These are phyloP conservation scores for Poterioochromonas sp. DNA, from an alignment of 352 stramenopile genomes.

Conservation along the genomic window DNA sequence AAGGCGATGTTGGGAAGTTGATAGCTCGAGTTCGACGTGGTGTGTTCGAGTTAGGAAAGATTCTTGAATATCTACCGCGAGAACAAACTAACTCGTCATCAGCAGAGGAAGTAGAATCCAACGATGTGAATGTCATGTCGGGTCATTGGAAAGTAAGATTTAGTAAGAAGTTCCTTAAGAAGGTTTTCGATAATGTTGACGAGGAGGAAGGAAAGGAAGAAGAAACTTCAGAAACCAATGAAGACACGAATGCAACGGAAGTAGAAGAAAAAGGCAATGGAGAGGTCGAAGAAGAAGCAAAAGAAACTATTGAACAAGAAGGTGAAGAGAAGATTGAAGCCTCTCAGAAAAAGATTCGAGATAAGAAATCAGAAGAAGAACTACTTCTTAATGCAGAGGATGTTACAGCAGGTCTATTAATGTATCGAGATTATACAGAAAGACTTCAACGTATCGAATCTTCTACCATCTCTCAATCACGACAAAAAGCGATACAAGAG, in stretches of 20 bases:
- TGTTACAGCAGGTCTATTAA: background rate
- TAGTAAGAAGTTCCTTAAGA: too few species aligned
- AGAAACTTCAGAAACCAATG: background rate
- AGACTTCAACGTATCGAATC: background rate
- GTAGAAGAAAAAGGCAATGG: too few species aligned
- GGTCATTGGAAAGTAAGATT: too few species aligned
- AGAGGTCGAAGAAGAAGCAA: background rate
- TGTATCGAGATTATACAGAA: background rate
- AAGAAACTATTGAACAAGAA: background rate
- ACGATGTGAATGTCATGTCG: too few species aligned
- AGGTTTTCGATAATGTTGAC: too few species aligned
- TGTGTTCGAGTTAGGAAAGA: background rate
- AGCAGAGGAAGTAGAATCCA: background rate
- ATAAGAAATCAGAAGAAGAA: background rate
- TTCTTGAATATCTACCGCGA: background rate
- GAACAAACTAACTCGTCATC: background rate
- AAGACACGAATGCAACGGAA: background rate
- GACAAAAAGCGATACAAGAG: background rate
- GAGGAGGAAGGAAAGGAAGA: background rate
- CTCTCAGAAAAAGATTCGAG: background rate
- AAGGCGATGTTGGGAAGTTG: background rate
- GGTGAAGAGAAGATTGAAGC: background rate
- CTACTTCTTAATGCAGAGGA: background rate
- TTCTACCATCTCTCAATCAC: background rate
- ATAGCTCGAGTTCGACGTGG: background rate